Conservation (phyloP, 495 filamentous ascomycete species). For the Xylaria grammica region DNA sequence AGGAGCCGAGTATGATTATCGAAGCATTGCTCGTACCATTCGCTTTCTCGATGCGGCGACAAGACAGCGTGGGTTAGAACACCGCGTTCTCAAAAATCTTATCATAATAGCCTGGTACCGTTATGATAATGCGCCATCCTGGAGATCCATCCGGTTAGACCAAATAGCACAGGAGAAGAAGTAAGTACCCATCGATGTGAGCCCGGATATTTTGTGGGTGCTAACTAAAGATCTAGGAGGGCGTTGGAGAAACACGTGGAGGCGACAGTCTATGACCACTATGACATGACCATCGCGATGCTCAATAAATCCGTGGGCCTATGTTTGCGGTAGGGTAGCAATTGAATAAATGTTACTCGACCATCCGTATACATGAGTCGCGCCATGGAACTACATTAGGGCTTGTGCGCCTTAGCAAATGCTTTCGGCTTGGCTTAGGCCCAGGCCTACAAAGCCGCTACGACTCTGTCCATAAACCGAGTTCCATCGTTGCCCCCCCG, state of each 20-base stretch:
- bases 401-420: background rate
- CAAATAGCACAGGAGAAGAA: background rate
- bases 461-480: background rate
- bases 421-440: slow-evolving; percentile 4
- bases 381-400: background rate
- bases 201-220: background rate
- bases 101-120: slow-evolving; percentile 47
- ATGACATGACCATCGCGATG: slow-evolving; percentile 70
- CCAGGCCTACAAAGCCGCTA: slow-evolving; percentile 9
- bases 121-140: background rate
- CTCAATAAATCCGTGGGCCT: slow-evolving; percentile 74
- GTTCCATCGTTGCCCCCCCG: background rate
- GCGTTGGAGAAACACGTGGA: slow-evolving; percentile 14
- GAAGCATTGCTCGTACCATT: slow-evolving; percentile 73
- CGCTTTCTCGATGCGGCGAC: slow-evolving; percentile 77
- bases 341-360: slow-evolving; percentile 10
- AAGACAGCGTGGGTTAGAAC: slow-evolving; percentile 71
- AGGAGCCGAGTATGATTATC: slow-evolving; percentile 58
- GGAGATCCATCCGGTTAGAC: background rate
- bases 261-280: slow-evolving; percentile 56
- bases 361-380: background rate
- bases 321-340: slow-evolving; percentile 61
- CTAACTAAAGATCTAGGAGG: slow-evolving; percentile 7
- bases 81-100: slow-evolving; percentile 78
- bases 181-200: slow-evolving; percentile 2